Base-by-base conservation (phyloP, 139 green algal species). In the Axilococcus clingmanii region DNA sequence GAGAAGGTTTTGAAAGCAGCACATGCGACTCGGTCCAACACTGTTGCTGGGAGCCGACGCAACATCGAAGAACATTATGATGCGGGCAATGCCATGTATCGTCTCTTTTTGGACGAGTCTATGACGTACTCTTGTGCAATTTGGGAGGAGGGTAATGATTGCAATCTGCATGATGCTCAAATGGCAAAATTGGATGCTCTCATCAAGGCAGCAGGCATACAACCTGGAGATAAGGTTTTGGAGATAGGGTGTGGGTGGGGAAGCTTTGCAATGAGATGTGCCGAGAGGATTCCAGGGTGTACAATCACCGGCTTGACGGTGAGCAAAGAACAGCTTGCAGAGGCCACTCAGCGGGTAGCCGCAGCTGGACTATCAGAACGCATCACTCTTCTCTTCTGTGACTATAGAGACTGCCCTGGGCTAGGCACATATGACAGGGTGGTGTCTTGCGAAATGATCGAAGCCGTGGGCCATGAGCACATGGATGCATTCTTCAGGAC, bases 1-100 rank as follows among this genome's bases (percentile, higher is more conserved):
- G 84, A 91, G 53, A 59, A 76, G 12, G 44, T 93, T 55, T 61
- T 94, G 40, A 69, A 69, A 33, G 34, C 77, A 17, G 69, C 84
- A 17, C 89, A 97, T 71, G 40, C 68, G n/a, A 28, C 50, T 16
- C 61, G 84, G 24, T 63, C 63, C 48, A 96, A 96, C 80, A 94
- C 86, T 9, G 66, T 83, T 22, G 47, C 68, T 11, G 80, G 81
- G 48, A 84, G 68, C 36, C 72, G 80, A 7, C 70, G 67, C 36
- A 96, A 98, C 79, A 98, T 98, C 35, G 80, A 89, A 73, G 78
- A 91, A 63, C 91, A 98, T 71, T 98, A 98, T 60, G 91, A 98
- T 64, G 81, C 83, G 3, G 90, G 91, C 55, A 98, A 98, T 55
- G 81, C 69, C 40, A 93, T 97, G 82, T 91, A 89, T 74, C 63